Evolutionary conservation across 345 rosid species (phyloP).

Genomic region (Euphorbia peplus): DNA sequence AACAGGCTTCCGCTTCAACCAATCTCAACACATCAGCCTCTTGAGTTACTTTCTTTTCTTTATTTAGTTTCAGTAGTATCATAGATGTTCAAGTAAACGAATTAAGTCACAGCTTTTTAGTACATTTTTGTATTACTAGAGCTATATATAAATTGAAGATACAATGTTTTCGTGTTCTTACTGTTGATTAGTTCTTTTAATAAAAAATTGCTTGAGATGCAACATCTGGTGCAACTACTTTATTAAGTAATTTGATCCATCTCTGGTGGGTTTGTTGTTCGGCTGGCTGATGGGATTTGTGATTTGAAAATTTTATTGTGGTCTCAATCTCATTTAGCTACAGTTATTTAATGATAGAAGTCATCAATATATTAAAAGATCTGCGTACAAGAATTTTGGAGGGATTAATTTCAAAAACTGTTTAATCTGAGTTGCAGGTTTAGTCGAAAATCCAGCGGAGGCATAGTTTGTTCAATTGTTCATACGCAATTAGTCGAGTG

Average conservation of each 20-base stretch:
- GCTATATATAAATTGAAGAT: too few species aligned
- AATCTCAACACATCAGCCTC: conserved; percentile 15
- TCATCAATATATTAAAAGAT: too few species aligned
- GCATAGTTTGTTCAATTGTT: too few species aligned
- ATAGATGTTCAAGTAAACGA: not conserved
- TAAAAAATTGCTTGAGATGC: not conserved
- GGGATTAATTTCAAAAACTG: too few species aligned
- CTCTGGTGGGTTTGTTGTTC: too few species aligned
- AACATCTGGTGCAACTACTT: not conserved
- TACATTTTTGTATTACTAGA: not conserved
- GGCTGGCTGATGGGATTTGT: not conserved
- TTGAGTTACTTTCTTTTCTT: not conserved
- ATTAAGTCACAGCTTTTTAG: not conserved
- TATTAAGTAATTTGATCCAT: too few species aligned
- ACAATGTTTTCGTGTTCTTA: not conserved
- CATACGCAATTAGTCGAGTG: not conserved
- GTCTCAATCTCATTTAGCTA: too few species aligned
- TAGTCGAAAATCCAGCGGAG: too few species aligned
- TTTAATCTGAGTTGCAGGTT: too few species aligned
- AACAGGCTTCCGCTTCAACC: not conserved
- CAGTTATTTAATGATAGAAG: too few species aligned
- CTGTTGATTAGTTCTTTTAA: not conserved
- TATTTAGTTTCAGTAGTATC: too few species aligned
- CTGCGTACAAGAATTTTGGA: too few species aligned
- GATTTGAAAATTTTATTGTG: not conserved